These are phyloP conservation scores for Fusarium setosum DNA, from an alignment of 2,329 filamentous ascomycete species.

Conservation along the genomic window DNA sequence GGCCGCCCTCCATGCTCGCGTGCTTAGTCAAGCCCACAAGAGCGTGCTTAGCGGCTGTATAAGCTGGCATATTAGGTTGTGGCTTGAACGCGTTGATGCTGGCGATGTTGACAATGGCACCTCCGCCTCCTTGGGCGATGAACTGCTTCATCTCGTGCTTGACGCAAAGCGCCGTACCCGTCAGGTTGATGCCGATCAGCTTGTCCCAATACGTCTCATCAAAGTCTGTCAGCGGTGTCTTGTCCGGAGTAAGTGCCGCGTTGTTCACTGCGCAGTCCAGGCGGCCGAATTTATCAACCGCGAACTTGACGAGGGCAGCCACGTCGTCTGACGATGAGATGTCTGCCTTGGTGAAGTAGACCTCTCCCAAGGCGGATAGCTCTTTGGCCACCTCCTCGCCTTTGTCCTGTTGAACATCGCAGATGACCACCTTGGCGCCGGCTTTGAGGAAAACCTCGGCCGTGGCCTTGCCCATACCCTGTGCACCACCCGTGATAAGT, in stretches of 20 bases:
- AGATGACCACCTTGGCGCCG: slow-evolving; percentile 48
- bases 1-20: slow-evolving; percentile 52
- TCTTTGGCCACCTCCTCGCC: slow-evolving; percentile 23
- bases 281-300: slow-evolving; percentile 29
- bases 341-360: slow-evolving; percentile 27
- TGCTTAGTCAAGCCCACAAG: slow-evolving; percentile 53
- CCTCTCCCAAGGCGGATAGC: slow-evolving; percentile 22
- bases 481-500: slow-evolving; percentile 47
- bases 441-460: slow-evolving; percentile 45
- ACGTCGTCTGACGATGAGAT: slow-evolving; percentile 28
- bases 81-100: slow-evolving; percentile 46
- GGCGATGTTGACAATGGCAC: slow-evolving; percentile 58
- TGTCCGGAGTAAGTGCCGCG: slow-evolving; percentile 30
- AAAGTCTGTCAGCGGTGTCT: slow-evolving; percentile 30
- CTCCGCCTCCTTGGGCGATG: slow-evolving; percentile 42
- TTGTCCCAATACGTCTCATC: slow-evolving; percentile 35
- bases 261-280: slow-evolving; percentile 33
- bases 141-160: slow-evolving; percentile 37
- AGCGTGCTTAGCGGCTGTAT: slow-evolving; percentile 51
- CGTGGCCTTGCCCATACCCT: slow-evolving; percentile 47
- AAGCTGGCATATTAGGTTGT: slow-evolving; percentile 44
- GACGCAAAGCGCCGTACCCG: slow-evolving; percentile 34
- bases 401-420: slow-evolving; percentile 42
- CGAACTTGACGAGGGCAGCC: slow-evolving; percentile 27
- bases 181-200: slow-evolving; percentile 33